Evolutionary conservation across 768 basidiomycete species (phyloP).

Genomic region (Psilocybe azurescens): DNA sequence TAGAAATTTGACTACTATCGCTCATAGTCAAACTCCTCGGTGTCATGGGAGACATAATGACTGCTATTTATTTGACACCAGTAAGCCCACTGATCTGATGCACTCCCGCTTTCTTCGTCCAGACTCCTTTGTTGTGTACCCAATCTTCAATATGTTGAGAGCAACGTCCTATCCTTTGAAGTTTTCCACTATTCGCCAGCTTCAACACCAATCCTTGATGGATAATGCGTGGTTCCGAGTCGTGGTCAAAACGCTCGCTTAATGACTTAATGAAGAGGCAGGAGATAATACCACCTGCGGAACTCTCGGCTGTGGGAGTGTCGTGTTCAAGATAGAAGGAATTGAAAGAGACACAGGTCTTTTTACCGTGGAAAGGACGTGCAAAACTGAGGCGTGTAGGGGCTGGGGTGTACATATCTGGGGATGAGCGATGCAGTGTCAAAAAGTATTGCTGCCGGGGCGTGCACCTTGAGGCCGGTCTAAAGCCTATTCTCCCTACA

Average conservation of each 20-base stretch:
- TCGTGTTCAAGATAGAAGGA: conserved; percentile 19
- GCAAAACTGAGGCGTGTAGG: no score
- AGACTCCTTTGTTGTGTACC: conserved; percentile 13
- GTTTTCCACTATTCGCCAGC: conserved; percentile 4
- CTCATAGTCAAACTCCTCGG: no score
- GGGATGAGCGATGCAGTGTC: no score
- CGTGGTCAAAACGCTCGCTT: not conserved
- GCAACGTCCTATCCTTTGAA: conserved; percentile 18
- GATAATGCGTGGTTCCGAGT: conserved; percentile 6
- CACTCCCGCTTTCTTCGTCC: conserved; percentile 17
- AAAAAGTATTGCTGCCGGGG: no score
- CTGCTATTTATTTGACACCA: no score
- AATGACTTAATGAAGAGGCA: conserved; percentile 19
- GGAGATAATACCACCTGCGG: conserved; percentile 11
- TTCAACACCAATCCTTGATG: conserved; percentile 15
- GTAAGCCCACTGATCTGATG: not conserved
- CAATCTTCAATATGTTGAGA: conserved; percentile 20
- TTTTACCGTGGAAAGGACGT: no score
- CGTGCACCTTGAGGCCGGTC: no score
- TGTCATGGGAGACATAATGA: no score
- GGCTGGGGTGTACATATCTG: no score
- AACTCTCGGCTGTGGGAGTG: conserved; percentile 6
- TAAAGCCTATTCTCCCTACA: no score
- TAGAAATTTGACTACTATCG: no score
- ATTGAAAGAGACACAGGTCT: conserved; percentile 5